A percentile compares a stretch with the other conserved stretches of the same genome.
phyloP scores from a whole-genome alignment of 2,329 filamentous ascomycete species.

The Neonectria coccinea region DNA sequence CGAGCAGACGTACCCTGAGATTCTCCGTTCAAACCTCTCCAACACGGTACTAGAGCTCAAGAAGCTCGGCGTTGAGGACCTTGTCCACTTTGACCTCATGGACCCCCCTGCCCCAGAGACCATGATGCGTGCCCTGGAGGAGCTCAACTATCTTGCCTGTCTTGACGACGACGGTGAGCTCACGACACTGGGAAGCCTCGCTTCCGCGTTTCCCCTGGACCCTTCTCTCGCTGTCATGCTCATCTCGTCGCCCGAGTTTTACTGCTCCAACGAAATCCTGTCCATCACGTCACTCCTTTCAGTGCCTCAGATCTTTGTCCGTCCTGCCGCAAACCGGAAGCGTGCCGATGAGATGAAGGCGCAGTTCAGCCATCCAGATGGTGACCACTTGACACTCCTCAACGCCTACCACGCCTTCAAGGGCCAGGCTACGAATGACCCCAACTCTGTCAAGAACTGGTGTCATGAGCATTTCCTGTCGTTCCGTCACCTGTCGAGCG shows the following conservation, averaged over 20 bases:
- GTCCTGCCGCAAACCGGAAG: slow-evolving; percentile 86
- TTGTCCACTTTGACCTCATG: slow-evolving; percentile 99
- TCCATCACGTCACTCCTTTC: slow-evolving; percentile 95
- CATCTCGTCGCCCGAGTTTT: slow-evolving; percentile 96
- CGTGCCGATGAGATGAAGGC: slow-evolving; percentile 98
- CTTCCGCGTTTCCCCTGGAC: slow-evolving; percentile 95
- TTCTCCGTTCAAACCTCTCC: slow-evolving; percentile 92
- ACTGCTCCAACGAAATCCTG: slow-evolving; percentile 97
- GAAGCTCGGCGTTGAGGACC: slow-evolving; percentile 93
- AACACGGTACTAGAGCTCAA: slow-evolving; percentile 97
- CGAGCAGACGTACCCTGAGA: slow-evolving; percentile 96
- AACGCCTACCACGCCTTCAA: slow-evolving; percentile 99
- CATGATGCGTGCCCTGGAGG: slow-evolving; percentile 96
- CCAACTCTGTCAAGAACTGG: slow-evolving; percentile 84
- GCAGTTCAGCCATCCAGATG: slow-evolving; percentile 90
- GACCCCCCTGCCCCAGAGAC: slow-evolving; percentile 98
- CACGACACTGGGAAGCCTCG: slow-evolving; percentile 84
- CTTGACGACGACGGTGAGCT: slow-evolving; percentile 96
- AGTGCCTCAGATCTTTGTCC: slow-evolving; percentile 92
- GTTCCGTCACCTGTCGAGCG: slow-evolving; percentile 86
- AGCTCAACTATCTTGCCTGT: slow-evolving; percentile 97
- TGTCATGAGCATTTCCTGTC: slow-evolving; percentile 97
- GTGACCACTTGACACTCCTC: slow-evolving; percentile 94
- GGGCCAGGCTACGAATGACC: slow-evolving; percentile 69
- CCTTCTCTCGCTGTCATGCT: slow-evolving; percentile 96